Evolutionary conservation across 495 filamentous ascomycete genomes (phyloP), one percentile per base, ranked within the genome.

Genomic region (Viridothelium virens): DNA sequence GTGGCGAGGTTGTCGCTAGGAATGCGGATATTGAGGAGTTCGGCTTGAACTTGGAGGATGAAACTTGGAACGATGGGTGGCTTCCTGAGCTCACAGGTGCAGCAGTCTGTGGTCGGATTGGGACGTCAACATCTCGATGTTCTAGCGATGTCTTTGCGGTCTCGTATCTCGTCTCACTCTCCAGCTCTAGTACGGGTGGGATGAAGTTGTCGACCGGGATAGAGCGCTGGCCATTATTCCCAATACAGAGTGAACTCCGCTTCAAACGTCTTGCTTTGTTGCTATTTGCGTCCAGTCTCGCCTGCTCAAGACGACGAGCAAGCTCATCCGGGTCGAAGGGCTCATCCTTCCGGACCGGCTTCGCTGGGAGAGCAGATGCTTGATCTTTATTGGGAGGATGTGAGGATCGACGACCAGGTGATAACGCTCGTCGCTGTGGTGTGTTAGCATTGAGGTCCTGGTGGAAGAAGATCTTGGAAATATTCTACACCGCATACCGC

Each of bases 291-390:
- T 59, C 25, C 14, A 36, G 31, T 36, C 53, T 59, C 31, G 31
- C 36, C 53, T 59, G 3, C 53, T 59, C 53, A 14, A 59, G 53
- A 33, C 53, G 53, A 34, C 53, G 53, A 7, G 53, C 53, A 4
- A 59, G 53, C 31, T 59, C 53, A 36, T 59, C 18, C 11, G 53
- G 53, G 14, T 59, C 53, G 31, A 59, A 59, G 36, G 53, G 53
- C 31, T 59, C 53, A 36, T 59, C 53, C 31, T 59, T 59, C 31
- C 36, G 33, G 53, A 59, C 31, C 36, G 33, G 53, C 14, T 59
- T 59, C 5, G 53, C 9, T 7, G 53, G 25, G 31, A 18, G 25
- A n/a, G 53, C 53, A 33, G 4, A 9, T 18, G 31, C 11, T 59
- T 59, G 53, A 59, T 59, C 53, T 14, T 59, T 59, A 5, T 31